A percentile compares a stretch with the other conserved stretches of the same genome.
These are phyloP conservation scores for Beauveria medogensis DNA, from an alignment of 2,329 filamentous ascomycete genomes.

Conservation along the genomic window DNA sequence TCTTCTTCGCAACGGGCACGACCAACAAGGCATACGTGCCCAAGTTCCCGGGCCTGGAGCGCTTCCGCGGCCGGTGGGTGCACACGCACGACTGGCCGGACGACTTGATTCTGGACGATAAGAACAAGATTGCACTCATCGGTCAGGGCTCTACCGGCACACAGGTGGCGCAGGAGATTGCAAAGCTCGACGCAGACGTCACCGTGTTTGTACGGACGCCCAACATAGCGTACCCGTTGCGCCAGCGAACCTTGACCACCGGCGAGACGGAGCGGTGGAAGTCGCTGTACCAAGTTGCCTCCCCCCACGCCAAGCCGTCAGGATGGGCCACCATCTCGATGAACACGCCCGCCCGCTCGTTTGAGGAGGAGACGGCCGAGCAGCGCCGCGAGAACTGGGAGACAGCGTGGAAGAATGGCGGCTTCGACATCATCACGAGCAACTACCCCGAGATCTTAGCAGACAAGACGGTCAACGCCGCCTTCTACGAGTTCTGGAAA, in stretches of 20 bases:
- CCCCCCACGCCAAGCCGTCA: constrained; percentile 21
- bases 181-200: constrained; percentile 26
- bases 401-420: constrained; percentile 35
- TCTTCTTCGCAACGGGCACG: constrained; percentile 39
- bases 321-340: background rate
- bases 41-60: constrained; percentile 24
- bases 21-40: constrained; percentile 34
- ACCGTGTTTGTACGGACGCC: constrained; percentile 50
- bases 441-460: constrained; percentile 26
- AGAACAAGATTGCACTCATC: constrained; percentile 23
- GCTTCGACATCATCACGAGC: constrained; percentile 37
- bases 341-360: background rate
- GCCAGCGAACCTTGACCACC: constrained; percentile 23
- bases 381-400: constrained; percentile 37
- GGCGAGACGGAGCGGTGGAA: constrained; percentile 17
- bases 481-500: constrained; percentile 12
- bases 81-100: constrained; percentile 23
- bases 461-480: constrained; percentile 6
- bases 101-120: constrained; percentile 16
- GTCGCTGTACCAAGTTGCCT: constrained; percentile 30
- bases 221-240: constrained; percentile 51
- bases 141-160: constrained; percentile 23
- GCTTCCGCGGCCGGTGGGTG: constrained; percentile 21
- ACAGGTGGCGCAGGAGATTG: constrained; percentile 22
- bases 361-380: constrained; percentile 22